Conservation (phyloP, 352 stramenopile species). For the Phytophthora constricta region DNA sequence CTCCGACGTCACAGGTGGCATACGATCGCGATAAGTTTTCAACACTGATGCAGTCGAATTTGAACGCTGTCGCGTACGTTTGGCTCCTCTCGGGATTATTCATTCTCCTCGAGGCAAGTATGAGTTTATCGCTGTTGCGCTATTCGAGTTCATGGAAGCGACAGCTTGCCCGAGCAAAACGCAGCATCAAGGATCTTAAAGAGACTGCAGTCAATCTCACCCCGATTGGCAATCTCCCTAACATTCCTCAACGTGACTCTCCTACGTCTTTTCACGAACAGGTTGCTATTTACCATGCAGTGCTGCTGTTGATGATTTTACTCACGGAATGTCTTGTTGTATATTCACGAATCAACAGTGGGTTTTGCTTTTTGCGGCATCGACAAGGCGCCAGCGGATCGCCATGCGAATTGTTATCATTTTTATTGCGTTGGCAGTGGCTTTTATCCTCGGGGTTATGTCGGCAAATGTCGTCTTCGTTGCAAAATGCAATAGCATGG, state of each 20-base stretch:
- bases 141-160: conserved; percentile 62
- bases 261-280: conserved; percentile 31
- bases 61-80: conserved; percentile 65
- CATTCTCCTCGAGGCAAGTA: conserved; percentile 52
- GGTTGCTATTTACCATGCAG: conserved; percentile 15
- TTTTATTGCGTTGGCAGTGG: conserved; percentile 52
- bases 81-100: conserved; percentile 66
- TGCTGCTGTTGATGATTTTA: too few species aligned
- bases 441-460: conserved; percentile 64
- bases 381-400: conserved; percentile 68
- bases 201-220: conserved; percentile 28
- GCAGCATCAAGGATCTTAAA: conserved; percentile 44
- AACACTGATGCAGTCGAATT: conserved; percentile 56
- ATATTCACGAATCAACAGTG: conserved; percentile 39
- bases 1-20: conserved; percentile 66
- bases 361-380: conserved; percentile 62
- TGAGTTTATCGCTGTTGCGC: conserved; percentile 63
- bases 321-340: neutral
- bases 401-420: conserved; percentile 62
- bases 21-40: conserved; percentile 79
- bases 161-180: conserved; percentile 62
- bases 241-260: conserved; percentile 6
- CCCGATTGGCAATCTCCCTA: conserved; percentile 8
- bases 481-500: conserved; percentile 72
- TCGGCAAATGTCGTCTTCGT: conserved; percentile 72